Base-by-base conservation (phyloP, 257 asterid species). In the Pogostemon cablin region DNA sequence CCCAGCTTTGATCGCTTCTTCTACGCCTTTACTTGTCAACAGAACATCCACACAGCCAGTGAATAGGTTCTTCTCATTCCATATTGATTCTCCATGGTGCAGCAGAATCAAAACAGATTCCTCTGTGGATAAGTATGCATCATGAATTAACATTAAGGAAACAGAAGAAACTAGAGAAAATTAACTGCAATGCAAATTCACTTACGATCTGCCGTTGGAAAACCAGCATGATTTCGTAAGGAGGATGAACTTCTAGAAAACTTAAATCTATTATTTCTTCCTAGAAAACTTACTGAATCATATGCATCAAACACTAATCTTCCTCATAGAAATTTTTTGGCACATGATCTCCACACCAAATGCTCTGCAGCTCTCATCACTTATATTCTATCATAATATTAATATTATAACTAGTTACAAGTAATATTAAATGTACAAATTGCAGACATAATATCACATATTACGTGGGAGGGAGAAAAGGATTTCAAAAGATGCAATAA, bases 41-140 rank as follows among this genome's bases (percentile, higher is more conserved):
- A 96, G 98, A 71, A 90, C 96, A 61, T 90, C 96, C 54, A 92
- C 96, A 74, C 98, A 92, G 71, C 98, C 96, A 37, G 98, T 92
- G 79, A 92, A 92, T 54, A 90, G 85, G 74, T 92, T 90, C 83
- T 92, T 92, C 83, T 90, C 98, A 3, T 92, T 92, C 98, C 98
- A 92, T 95, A 86, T 86, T n/a, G 98, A 92, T 73, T 92, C 96
- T 61, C 98, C 98, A 62, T 92, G 98, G 47, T 96, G 74, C 79
- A 92, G 75, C 82, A 92, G 80, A 56, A 92, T 88, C 82, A 92
- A 83, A 66, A 82, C 61, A 64, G 95, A 88, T 70, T 92, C 96
- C 59, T 85, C 95, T 92, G 78, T 48, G 65, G 39, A 64, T 53
- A 74, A 66, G 35, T 39, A 48, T 53, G 59, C 32, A 68, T 49